Evolutionary conservation across 2,329 filamentous ascomycete genomes (phyloP).

Genomic region (Myriosclerotinia scirpicola): DNA sequence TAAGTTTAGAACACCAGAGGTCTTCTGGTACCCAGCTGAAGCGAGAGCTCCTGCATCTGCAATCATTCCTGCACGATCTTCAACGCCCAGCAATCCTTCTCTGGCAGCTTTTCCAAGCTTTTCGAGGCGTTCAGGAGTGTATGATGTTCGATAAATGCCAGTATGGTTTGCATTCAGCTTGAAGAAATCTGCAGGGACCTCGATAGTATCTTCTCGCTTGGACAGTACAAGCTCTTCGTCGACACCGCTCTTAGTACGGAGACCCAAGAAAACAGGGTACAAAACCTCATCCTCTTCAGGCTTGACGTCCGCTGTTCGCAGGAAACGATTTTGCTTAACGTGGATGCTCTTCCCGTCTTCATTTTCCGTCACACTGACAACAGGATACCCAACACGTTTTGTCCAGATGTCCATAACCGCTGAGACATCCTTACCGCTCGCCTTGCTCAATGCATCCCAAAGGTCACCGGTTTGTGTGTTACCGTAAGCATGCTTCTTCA

Average conservation of each 20-base stretch:
- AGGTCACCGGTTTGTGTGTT: constrained; percentile 91
- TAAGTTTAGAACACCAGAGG: constrained; percentile 81
- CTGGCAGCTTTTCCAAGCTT: constrained; percentile 89
- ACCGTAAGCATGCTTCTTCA: constrained; percentile 95
- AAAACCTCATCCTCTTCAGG: constrained; percentile 87
- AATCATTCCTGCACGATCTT: constrained; percentile 93
- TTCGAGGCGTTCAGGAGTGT: constrained; percentile 76
- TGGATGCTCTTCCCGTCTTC: constrained; percentile 70
- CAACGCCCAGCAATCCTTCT: constrained; percentile 74
- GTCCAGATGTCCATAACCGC: constrained; percentile 96
- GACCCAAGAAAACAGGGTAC: constrained; percentile 84
- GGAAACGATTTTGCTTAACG: constrained; percentile 92
- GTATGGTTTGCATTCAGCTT: constrained; percentile 96
- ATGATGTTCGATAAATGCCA: constrained; percentile 87
- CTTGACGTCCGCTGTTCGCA: constrained; percentile 88
- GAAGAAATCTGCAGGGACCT: constrained; percentile 84
- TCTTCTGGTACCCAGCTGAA: constrained; percentile 89
- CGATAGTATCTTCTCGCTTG: constrained; percentile 73
- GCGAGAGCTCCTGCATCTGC: constrained; percentile 88
- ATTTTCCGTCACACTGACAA: constrained; percentile 81
- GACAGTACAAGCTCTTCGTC: constrained; percentile 71
- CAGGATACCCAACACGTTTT: constrained; percentile 91
- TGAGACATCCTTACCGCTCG: constrained; percentile 87
- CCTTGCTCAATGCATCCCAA: constrained; percentile 83
- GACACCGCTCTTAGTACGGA: constrained; percentile 81